Conservation (phyloP, 2,329 filamentous ascomycete genomes). For the Aspergillus sp. region DNA sequence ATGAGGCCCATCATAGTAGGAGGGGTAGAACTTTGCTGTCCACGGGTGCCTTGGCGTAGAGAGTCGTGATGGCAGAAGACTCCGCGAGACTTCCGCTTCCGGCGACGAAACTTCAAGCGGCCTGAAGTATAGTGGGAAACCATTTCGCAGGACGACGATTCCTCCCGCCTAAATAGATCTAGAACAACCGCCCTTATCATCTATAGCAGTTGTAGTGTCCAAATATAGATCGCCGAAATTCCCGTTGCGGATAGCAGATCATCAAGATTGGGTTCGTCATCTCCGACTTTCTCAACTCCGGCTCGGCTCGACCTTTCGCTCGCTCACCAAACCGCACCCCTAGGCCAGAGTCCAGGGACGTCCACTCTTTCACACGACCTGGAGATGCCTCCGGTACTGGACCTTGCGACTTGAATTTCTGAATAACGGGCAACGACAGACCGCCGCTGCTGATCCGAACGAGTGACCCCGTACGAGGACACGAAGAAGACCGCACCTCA, state of each 20-base stretch:
- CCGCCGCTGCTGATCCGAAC: conserved; percentile 5
- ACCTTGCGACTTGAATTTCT: conserved; percentile 11
- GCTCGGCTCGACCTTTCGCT: background rate
- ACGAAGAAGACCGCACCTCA: background rate
- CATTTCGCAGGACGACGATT: background rate
- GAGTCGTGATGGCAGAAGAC: background rate
- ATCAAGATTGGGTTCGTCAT: background rate
- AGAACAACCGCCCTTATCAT: background rate
- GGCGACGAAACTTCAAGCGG: conserved; percentile 1
- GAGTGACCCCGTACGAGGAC: conserved; percentile 23
- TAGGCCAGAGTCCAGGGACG: background rate
- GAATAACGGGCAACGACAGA: conserved; percentile 18
- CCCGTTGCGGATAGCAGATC: conserved; percentile 15
- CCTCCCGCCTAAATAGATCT: background rate
- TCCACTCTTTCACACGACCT: conserved; percentile 3
- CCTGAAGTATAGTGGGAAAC: background rate
- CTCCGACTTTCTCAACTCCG: background rate
- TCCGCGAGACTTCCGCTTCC: conserved; percentile 15
- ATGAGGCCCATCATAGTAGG: background rate
- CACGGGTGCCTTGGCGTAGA: background rate
- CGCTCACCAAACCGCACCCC: background rate
- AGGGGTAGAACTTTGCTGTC: background rate
- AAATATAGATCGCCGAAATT: conserved; percentile 3
- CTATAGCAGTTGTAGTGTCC: background rate
- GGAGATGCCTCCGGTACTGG: conserved; percentile 17